These are phyloP conservation scores for Wickerhamomyces rabaulensis DNA, from an alignment of 805 yeast genomes.

Conservation along the genomic window DNA sequence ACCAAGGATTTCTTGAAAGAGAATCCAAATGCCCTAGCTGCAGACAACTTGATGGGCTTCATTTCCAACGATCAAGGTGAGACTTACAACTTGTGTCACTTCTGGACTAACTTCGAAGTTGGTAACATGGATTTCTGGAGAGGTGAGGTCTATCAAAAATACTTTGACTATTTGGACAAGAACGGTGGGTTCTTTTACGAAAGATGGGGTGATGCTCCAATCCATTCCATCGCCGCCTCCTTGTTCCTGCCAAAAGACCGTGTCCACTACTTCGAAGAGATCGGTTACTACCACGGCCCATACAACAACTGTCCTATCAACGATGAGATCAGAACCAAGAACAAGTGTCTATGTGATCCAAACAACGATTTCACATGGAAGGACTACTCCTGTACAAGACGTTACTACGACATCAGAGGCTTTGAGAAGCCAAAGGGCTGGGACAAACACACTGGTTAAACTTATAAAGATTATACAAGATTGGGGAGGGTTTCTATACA, in stretches of 20 bases:
- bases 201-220: slow-evolving; percentile 94
- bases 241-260: slow-evolving; percentile 65
- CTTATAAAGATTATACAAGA: no score
- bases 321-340: slow-evolving; percentile 47
- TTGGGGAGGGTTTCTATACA: no score
- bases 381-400: slow-evolving; percentile 66
- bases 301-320: slow-evolving; percentile 76
- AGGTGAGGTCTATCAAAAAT: slow-evolving; percentile 47
- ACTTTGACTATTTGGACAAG: slow-evolving; percentile 56
- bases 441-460: slow-evolving; percentile 49
- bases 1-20: slow-evolving; percentile 55
- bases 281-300: slow-evolving; percentile 83
- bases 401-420: slow-evolving; percentile 51
- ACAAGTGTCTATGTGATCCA: slow-evolving; percentile 71
- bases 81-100: slow-evolving; percentile 70
- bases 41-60: slow-evolving; percentile 56
- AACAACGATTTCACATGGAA: slow-evolving; percentile 70
- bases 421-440: slow-evolving; percentile 63
- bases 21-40: slow-evolving; percentile 40
- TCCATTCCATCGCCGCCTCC: slow-evolving; percentile 83
- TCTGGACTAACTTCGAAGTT: slow-evolving; percentile 77
- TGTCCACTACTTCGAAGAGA: slow-evolving; percentile 77
- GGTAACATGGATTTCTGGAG: slow-evolving; percentile 71
- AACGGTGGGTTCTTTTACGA: slow-evolving; percentile 81
- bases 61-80: slow-evolving; percentile 59